phyloP scores from a whole-genome alignment of 148 eudicot species.

The Nepenthes gracilis region DNA sequence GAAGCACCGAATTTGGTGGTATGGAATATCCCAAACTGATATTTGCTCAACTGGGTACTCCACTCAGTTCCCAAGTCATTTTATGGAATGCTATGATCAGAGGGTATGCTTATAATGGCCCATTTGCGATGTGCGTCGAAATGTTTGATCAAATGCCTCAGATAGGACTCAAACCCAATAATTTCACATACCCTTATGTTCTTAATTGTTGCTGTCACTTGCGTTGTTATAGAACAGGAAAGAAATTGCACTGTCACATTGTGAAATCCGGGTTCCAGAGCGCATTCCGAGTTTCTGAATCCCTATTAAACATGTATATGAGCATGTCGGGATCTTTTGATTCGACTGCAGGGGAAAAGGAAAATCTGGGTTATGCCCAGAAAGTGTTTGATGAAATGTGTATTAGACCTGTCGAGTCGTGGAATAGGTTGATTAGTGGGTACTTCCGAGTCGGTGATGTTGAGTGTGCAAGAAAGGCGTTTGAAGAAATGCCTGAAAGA shows the following conservation, averaged over 20 bases:
- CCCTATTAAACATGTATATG: conserved; percentile 16
- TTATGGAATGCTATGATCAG: conserved; percentile 34
- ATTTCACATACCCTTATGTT: conserved; percentile 32
- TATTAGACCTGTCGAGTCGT: conserved; percentile 13
- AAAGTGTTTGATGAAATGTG: conserved; percentile 21
- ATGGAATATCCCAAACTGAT: conserved; percentile 22
- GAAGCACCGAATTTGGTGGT: conserved; percentile 25
- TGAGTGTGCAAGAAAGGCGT: conserved; percentile 11
- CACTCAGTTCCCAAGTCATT: conserved; percentile 6
- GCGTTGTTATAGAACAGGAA: conserved; percentile 14
- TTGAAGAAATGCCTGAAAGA: conserved; percentile 23
- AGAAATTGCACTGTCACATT: conserved; percentile 14
- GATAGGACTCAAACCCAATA: conserved; percentile 25
- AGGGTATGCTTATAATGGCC: conserved; percentile 34
- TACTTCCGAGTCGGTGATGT: conserved; percentile 12
- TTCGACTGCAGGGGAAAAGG: conserved; percentile 1
- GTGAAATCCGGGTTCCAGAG: conserved; percentile 20
- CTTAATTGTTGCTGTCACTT: conserved; percentile 15
- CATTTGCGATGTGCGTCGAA: conserved; percentile 12
- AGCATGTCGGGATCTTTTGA: conserved; percentile 4
- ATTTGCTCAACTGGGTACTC: conserved; percentile 15
- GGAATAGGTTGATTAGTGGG: conserved; percentile 20
- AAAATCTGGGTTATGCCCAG: conserved; percentile 4
- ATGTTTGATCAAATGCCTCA: conserved; percentile 21
- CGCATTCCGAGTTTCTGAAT: conserved; percentile 9